Percentiles rank a stretch among this genome's conserved stretches.
phyloP scores from a whole-genome alignment of 768 basidiomycete genomes.

The Heimioporus sp. region DNA sequence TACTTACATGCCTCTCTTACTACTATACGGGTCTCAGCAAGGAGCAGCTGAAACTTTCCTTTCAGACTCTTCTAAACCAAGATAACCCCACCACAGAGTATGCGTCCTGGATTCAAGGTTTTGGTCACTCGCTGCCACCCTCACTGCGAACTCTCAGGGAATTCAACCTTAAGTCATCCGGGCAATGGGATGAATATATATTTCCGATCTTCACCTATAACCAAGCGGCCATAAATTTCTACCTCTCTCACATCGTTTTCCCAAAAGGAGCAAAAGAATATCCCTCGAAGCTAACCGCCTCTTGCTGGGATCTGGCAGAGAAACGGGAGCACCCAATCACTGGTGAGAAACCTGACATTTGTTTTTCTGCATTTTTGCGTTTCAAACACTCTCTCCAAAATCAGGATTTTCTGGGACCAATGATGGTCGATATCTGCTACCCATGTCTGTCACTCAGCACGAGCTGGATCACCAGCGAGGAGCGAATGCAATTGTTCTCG shows the following conservation, averaged over 20 bases:
- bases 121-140: not conserved
- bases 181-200: not conserved
- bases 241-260: conserved; percentile 15
- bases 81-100: not conserved
- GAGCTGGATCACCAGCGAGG: conserved; percentile 37
- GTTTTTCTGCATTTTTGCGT: too few species aligned
- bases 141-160: not conserved
- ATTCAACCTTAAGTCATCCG: not conserved
- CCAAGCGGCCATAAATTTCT: not conserved
- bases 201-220: not conserved
- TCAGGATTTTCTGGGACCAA: conserved; percentile 50
- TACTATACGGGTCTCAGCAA: not conserved
- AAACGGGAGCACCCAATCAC: not conserved
- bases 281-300: not conserved
- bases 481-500: conserved; percentile 42
- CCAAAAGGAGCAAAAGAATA: not conserved
- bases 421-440: conserved; percentile 34
- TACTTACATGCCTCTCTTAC: conserved; percentile 22
- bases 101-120: not conserved
- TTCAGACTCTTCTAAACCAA: not conserved
- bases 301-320: not conserved
- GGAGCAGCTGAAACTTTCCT: not conserved
- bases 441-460: conserved; percentile 6
- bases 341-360: not conserved
- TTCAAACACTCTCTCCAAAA: too few species aligned